phyloP scores from a whole-genome alignment of 257 asterid species.

The Solanum arcanum region DNA sequence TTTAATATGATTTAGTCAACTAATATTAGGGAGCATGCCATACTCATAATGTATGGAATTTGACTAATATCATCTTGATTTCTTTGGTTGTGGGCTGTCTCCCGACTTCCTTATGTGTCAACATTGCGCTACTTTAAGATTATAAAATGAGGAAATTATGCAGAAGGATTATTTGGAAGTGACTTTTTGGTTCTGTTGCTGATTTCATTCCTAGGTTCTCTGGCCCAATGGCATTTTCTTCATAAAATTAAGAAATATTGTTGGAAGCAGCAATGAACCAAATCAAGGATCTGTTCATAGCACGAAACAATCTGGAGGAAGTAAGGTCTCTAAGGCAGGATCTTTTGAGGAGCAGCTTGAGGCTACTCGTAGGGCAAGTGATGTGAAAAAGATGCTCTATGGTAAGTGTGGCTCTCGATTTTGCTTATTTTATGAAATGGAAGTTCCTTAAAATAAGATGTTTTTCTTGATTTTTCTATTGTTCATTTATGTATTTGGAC shows the following conservation, averaged over 20 bases:
- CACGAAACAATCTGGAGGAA: slow-evolving; percentile 23
- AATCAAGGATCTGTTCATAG: slow-evolving; percentile 24
- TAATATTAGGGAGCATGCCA: not conserved
- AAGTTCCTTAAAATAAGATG: not conserved
- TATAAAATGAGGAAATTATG: not conserved
- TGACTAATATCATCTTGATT: not conserved
- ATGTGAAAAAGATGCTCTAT: slow-evolving; percentile 76
- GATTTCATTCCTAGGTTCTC: slow-evolving; percentile 43
- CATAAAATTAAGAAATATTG: slow-evolving; percentile 33
- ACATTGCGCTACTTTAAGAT: not conserved
- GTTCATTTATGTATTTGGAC: not conserved
- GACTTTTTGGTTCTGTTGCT: not conserved
- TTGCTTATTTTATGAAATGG: not conserved
- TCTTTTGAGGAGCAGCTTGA: slow-evolving; percentile 94
- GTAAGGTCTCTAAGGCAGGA: slow-evolving; percentile 42
- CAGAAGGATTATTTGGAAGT: not conserved
- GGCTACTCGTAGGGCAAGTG: slow-evolving; percentile 93
- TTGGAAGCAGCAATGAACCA: slow-evolving; percentile 29
- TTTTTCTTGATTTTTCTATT: not conserved
- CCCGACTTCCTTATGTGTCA: not conserved
- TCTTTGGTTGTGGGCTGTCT: not conserved
- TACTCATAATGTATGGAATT: not conserved
- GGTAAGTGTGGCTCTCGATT: slow-evolving; percentile 43
- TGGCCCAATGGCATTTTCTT: slow-evolving; percentile 96
- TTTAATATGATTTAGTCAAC: not conserved